phyloP scores from a whole-genome alignment of 2,329 filamentous ascomycete species.

The Cordyceps javanica region DNA sequence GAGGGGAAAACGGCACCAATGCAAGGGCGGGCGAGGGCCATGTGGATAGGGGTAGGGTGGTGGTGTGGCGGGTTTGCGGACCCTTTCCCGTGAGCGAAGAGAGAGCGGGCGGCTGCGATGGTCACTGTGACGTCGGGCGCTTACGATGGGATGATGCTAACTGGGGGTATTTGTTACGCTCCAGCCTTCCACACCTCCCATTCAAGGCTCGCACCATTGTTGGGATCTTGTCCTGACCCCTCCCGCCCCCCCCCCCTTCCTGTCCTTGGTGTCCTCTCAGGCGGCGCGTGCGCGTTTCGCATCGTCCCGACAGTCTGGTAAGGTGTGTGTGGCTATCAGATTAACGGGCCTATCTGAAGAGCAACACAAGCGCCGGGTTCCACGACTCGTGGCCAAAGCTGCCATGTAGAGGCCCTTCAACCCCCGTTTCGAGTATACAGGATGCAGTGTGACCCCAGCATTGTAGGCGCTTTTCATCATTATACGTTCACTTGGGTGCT shows the following conservation, averaged over 20 bases:
- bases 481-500: too few species aligned
- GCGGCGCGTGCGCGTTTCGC: not conserved
- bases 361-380: not conserved
- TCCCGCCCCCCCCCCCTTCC: not conserved
- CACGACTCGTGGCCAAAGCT: not conserved
- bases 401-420: too few species aligned
- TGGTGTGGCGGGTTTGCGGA: not conserved
- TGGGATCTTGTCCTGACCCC: not conserved
- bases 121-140: not conserved
- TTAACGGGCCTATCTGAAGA: not conserved
- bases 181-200: too few species aligned
- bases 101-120: conserved; percentile 2
- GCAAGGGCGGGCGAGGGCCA: conserved; percentile 1
- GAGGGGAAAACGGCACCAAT: conserved; percentile 1
- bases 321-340: not conserved
- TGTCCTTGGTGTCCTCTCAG: too few species aligned
- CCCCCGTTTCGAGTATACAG: too few species aligned
- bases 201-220: too few species aligned
- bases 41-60: not conserved
- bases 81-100: too few species aligned
- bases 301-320: conserved; percentile 10
- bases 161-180: too few species aligned
- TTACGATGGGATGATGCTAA: not conserved
- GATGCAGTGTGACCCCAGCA: too few species aligned
- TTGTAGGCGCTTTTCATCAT: too few species aligned